Conservation (phyloP, 2,329 filamentous ascomycete species). For the Verticillium longisporum region DNA sequence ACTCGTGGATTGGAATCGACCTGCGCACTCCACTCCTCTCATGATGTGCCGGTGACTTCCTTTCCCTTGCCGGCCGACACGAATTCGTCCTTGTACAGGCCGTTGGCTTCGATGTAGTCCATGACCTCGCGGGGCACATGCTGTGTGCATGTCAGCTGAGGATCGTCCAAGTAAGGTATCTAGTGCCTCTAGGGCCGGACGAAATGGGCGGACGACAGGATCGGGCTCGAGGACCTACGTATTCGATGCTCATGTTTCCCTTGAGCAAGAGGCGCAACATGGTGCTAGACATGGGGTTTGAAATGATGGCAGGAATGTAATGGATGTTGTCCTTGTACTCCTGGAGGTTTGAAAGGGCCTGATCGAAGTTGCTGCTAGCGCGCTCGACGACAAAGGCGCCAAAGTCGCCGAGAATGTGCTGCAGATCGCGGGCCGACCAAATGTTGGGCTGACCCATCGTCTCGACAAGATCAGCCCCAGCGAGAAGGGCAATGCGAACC, state of each 20-base stretch:
- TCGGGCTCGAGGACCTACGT: conserved; percentile 3
- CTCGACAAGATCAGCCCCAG: conserved; percentile 68
- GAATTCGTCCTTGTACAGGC: conserved; percentile 49
- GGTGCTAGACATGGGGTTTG: conserved; percentile 60
- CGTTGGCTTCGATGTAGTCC: conserved; percentile 63
- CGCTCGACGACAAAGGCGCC: conserved; percentile 85
- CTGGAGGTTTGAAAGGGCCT: conserved; percentile 74
- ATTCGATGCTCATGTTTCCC: conserved; percentile 13
- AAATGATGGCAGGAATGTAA: conserved; percentile 81
- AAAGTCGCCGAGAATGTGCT: conserved; percentile 79
- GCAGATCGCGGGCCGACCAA: conserved; percentile 78
- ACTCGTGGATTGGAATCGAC: not conserved
- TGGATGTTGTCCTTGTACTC: conserved; percentile 81
- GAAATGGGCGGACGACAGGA: not conserved
- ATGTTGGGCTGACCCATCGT: conserved; percentile 69
- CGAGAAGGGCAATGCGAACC: conserved; percentile 73
- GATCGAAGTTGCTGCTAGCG: conserved; percentile 80
- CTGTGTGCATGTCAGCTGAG: conserved; percentile 69
- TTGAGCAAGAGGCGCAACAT: conserved; percentile 14
- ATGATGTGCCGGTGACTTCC: not conserved
- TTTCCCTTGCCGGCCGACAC: conserved; percentile 1
- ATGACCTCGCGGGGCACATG: conserved; percentile 71
- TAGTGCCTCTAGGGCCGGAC: not conserved
- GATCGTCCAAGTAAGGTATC: conserved; percentile 34
- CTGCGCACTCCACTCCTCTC: not conserved